These are phyloP conservation scores for Massarina eburnea DNA, from an alignment of 2,329 filamentous ascomycete genomes.

Conservation along the genomic window DNA sequence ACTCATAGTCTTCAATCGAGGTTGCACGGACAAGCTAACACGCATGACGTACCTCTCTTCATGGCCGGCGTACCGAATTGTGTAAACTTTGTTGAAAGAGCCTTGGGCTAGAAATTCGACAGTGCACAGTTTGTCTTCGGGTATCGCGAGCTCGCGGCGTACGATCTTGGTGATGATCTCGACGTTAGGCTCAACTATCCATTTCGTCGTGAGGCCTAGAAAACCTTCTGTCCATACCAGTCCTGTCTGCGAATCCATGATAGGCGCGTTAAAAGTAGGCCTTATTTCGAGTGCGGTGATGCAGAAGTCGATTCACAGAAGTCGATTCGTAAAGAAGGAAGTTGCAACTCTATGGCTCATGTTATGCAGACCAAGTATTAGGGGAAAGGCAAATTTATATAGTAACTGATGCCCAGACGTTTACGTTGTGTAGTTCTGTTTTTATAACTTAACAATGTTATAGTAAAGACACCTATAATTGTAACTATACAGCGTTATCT, in stretches of 20 bases:
- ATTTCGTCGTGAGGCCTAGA: constrained; percentile 6
- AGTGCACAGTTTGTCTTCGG: background rate
- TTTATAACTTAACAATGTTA: too few species aligned
- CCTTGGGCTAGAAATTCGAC: constrained; percentile 13
- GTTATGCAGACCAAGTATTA: too few species aligned
- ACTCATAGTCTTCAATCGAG: constrained; percentile 18
- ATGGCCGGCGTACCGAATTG: background rate
- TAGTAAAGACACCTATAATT: too few species aligned
- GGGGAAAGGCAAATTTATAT: too few species aligned
- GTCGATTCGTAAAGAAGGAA: too few species aligned
- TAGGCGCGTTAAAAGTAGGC: too few species aligned
- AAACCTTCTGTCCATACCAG: constrained; percentile 1
- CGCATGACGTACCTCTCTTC: constrained; percentile 29
- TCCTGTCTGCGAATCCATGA: background rate
- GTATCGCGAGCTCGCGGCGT: constrained; percentile 2
- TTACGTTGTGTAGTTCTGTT: too few species aligned
- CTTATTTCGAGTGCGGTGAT: too few species aligned
- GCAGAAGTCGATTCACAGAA: too few species aligned
- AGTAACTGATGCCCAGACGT: too few species aligned
- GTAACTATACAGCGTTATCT: too few species aligned
- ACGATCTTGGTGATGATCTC: constrained; percentile 4
- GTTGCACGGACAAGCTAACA: constrained; percentile 20
- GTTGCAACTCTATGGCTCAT: too few species aligned
- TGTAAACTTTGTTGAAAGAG: constrained; percentile 18
- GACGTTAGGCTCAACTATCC: constrained; percentile 12